Conservation (phyloP, 139 green algal genomes). For the Tetraselmis chui region DNA sequence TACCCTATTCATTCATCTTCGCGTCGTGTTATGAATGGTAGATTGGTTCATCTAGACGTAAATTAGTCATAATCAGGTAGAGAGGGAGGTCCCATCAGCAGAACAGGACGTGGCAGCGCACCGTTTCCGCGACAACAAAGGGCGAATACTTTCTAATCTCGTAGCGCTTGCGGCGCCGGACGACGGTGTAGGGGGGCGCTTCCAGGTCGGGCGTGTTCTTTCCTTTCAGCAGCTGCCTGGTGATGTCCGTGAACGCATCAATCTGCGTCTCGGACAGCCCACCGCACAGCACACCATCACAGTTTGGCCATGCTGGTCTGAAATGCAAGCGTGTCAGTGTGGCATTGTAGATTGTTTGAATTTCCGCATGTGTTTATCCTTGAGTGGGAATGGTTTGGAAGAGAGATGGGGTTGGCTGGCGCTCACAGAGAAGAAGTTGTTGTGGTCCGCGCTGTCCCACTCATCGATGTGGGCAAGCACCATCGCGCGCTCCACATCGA, state of each 20-base stretch:
- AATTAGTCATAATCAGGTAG: constrained; percentile 2
- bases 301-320: constrained; percentile 37
- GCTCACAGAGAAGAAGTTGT: constrained; percentile 43
- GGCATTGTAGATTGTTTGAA: not conserved
- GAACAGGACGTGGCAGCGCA: too few species aligned
- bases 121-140: constrained; percentile 58
- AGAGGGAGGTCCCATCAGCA: too few species aligned
- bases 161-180: constrained; percentile 48
- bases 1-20: too few species aligned
- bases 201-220: constrained; percentile 25
- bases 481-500: not conserved
- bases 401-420: constrained; percentile 7
- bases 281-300: constrained; percentile 25
- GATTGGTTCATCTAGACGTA: too few species aligned
- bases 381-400: not conserved
- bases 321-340: constrained; percentile 31
- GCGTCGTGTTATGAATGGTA: too few species aligned
- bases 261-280: constrained; percentile 24
- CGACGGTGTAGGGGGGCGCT: constrained; percentile 35
- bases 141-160: constrained; percentile 63
- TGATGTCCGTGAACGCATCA: constrained; percentile 18
- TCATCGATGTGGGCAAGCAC: constrained; percentile 36
- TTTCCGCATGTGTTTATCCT: not conserved
- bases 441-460: constrained; percentile 49
- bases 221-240: constrained; percentile 8